A percentile compares a stretch with the other conserved stretches of the same genome.
phyloP scores from a whole-genome alignment of 768 basidiomycete species.

The Rhizopogon salebrosus region DNA sequence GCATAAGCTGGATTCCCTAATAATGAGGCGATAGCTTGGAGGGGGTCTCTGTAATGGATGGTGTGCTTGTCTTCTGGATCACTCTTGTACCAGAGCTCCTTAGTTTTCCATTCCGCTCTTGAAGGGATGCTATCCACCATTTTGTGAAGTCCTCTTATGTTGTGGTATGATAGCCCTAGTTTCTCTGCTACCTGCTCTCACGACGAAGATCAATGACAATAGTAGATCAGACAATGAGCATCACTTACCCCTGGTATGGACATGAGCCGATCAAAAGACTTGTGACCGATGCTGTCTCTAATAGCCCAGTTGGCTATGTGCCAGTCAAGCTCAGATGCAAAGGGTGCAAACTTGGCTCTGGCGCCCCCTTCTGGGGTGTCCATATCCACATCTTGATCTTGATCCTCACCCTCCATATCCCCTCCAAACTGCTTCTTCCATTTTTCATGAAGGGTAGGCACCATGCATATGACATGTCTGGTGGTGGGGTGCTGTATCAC shows the following conservation, averaged over 20 bases:
- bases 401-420: background rate
- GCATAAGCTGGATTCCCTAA: conserved; percentile 8
- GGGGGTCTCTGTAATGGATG: conserved; percentile 8
- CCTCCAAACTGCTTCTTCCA: background rate
- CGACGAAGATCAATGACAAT: too few relatives aligned
- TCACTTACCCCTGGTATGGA: conserved; percentile 1
- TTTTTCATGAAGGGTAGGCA: too few relatives aligned
- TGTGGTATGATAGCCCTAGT: conserved; percentile 1
- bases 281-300: conserved; percentile 1
- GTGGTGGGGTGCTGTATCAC: too few relatives aligned
- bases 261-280: conserved; percentile 1
- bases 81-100: background rate
- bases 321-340: background rate
- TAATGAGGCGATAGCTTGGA: conserved; percentile 5
- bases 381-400: background rate
- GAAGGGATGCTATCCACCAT: background rate
- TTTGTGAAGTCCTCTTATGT: background rate
- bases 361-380: background rate
- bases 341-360: background rate
- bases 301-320: background rate
- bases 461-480: too few relatives aligned
- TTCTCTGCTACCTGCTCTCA: background rate
- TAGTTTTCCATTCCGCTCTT: background rate
- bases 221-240: background rate
- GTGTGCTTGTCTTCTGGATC: background rate